These are phyloP conservation scores for Cyberlindnera meyerae DNA, from an alignment of 805 yeast genomes.

Conservation along the genomic window DNA sequence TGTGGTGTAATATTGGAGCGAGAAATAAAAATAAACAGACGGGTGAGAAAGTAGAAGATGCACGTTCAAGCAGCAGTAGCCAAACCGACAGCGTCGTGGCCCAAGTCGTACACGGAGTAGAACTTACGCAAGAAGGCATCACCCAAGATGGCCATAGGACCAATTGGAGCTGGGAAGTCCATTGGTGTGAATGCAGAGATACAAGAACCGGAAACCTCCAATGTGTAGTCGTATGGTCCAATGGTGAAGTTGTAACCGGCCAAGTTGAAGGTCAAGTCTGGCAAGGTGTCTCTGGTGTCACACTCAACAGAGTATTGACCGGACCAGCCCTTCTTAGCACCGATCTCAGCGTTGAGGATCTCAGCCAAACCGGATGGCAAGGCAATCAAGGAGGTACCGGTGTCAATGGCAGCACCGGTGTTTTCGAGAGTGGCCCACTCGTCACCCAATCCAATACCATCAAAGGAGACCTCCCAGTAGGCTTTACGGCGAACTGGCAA, in stretches of 20 bases:
- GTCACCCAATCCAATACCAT: constrained; percentile 86
- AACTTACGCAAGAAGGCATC: constrained; percentile 95
- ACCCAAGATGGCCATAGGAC: constrained; percentile 94
- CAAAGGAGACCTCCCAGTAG: constrained; percentile 96
- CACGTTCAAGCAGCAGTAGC: constrained; percentile 58
- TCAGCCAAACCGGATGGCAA: constrained; percentile 95
- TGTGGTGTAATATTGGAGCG: too few species aligned
- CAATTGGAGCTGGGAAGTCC: constrained; percentile 97
- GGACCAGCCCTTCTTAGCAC: constrained; percentile 95
- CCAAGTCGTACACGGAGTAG: constrained; percentile 91
- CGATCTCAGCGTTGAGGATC: constrained; percentile 90
- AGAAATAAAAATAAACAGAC: too few species aligned
- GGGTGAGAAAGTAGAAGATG: not conserved
- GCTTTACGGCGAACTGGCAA: constrained; percentile 99
- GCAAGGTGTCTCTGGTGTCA: constrained; percentile 74
- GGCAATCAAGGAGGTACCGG: constrained; percentile 95
- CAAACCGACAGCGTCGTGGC: constrained; percentile 89
- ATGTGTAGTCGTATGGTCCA: constrained; percentile 83
- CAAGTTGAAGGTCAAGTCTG: constrained; percentile 87
- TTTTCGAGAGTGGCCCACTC: constrained; percentile 78
- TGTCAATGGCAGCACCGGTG: constrained; percentile 97
- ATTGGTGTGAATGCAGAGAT: constrained; percentile 94
- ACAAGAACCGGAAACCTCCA: constrained; percentile 93
- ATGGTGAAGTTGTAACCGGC: constrained; percentile 90
- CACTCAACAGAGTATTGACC: constrained; percentile 96